Evolutionary conservation across 371 early-diverging fungal genomes (phyloP).

Genomic region (Mortierella sp.): DNA sequence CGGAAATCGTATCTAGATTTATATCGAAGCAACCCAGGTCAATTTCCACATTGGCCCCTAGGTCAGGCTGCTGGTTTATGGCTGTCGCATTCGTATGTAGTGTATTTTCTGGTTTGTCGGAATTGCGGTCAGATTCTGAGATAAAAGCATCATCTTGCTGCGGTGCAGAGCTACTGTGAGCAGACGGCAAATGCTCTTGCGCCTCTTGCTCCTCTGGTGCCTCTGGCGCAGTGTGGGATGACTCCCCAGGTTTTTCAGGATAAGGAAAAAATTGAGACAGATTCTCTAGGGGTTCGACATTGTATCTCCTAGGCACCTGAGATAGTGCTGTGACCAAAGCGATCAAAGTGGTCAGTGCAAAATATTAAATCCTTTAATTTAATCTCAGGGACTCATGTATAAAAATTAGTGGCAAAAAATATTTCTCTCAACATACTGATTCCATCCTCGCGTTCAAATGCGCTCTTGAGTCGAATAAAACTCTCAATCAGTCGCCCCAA

Average conservation of each 20-base stretch:
- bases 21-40: constrained; percentile 34
- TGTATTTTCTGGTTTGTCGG: neutral
- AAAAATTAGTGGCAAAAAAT: constrained; percentile 25
- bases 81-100: neutral
- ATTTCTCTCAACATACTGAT: constrained; percentile 14
- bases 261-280: constrained; percentile 50
- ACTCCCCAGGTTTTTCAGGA: constrained; percentile 36
- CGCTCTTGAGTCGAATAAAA: constrained; percentile 32
- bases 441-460: constrained; percentile 36
- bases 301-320: constrained; percentile 32
- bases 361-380: neutral
- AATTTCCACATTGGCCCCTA: neutral
- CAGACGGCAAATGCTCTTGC: neutral
- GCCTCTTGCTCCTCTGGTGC: neutral
- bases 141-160: neutral
- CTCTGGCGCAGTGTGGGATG: neutral
- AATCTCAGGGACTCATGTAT: neutral
- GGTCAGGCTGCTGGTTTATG: neutral
- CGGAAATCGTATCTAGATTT: constrained; percentile 31
- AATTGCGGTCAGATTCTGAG: neutral
- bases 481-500: constrained; percentile 31
- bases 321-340: constrained; percentile 28
- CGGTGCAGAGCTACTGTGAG: neutral
- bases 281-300: constrained; percentile 27
- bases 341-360: neutral